Evolutionary conservation across 768 basidiomycete genomes (phyloP), one percentile per base, ranked within the genome.

Genomic region (Rhodotorula toruloides): DNA sequence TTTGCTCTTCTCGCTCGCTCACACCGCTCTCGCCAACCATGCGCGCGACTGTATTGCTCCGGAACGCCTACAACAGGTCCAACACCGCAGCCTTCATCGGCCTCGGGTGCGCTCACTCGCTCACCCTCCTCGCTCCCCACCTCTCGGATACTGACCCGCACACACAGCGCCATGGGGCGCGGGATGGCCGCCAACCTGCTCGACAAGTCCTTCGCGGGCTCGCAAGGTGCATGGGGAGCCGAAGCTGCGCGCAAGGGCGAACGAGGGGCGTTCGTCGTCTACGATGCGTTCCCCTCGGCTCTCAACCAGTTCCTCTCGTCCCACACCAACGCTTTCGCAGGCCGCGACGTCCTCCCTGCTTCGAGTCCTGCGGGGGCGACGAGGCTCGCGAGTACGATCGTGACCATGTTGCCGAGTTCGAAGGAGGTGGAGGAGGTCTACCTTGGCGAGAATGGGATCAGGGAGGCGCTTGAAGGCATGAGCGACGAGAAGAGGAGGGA

Each of bases 361-460:
- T 70, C 77, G 22, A 84, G 84, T 39, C 90, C 90, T 31, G 83
- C 84, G 74, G 85, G 90, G 40, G 76, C 78, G 42, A 74, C 75
- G 2, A 50, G 49, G 31, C 54, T 65, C 14, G 76, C 78, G 17
- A 54, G 70, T 52, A 86, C 84, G 14, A 81, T 96, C 52, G 76
- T 97, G 57, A 93, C 91, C 11, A 92, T 94, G 90, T 81, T 97
- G 3, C 92, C 92, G 0, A 92, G 91, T 1, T 89, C 90, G 12
- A 89, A 90, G 0, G 88, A 97, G 71, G 91, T 96, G 47, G 80
- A 84, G 57, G 78, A 81, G 55, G 91, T 92, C 16, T 94, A 92
- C 76, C 74, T 80, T 29, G 80, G 81, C 39, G 77, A 77, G 53
- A 78, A 79, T n/a, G 86, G 86, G 0, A 84, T 93, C 58, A 79